phyloP scores from a whole-genome alignment of 306 rosid genomes.

The Mucuna pruriens region DNA sequence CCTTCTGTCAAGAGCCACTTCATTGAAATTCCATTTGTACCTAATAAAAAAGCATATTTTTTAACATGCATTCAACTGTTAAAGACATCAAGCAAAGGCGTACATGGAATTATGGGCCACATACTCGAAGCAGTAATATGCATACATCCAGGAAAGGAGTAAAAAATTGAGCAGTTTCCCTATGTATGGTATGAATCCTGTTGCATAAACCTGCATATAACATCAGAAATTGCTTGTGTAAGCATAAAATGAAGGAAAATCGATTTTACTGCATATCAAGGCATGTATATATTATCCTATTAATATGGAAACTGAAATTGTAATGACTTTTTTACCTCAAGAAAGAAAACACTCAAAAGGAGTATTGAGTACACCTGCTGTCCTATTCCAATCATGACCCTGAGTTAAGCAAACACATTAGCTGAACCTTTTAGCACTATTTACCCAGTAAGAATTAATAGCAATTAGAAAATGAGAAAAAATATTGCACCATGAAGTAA shows the following conservation, averaged over 20 bases:
- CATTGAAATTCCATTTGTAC: conserved; percentile 93
- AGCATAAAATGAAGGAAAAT: conserved; percentile 24
- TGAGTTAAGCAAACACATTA: conserved; percentile 44
- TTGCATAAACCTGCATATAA: conserved; percentile 71
- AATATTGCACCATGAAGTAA: conserved; percentile 26
- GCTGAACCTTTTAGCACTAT: conserved; percentile 30
- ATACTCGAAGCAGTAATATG: conserved; percentile 97
- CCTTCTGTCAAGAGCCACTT: conserved; percentile 78
- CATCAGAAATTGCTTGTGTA: conserved; percentile 36
- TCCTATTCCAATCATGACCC: conserved; percentile 84
- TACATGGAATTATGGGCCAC: conserved; percentile 38
- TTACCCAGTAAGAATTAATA: conserved; percentile 13
- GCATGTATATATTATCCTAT: conserved; percentile 17
- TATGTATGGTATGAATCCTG: conserved; percentile 77
- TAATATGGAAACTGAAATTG: conserved; percentile 3
- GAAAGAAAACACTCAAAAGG: conserved; percentile 77
- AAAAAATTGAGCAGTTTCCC: conserved; percentile 82
- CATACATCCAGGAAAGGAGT: conserved; percentile 96
- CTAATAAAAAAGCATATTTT: conserved; percentile 48
- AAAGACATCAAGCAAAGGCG: conserved; percentile 27
- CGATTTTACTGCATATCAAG: conserved; percentile 26
- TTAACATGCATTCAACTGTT: conserved; percentile 23
- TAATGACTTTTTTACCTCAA: conserved; percentile 65
- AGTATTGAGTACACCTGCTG: conserved; percentile 81
- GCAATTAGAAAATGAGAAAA: conserved; percentile 20